Base-by-base conservation (phyloP, 2,329 filamentous ascomycete genomes). In the Bipolaris sorokiniana region DNA sequence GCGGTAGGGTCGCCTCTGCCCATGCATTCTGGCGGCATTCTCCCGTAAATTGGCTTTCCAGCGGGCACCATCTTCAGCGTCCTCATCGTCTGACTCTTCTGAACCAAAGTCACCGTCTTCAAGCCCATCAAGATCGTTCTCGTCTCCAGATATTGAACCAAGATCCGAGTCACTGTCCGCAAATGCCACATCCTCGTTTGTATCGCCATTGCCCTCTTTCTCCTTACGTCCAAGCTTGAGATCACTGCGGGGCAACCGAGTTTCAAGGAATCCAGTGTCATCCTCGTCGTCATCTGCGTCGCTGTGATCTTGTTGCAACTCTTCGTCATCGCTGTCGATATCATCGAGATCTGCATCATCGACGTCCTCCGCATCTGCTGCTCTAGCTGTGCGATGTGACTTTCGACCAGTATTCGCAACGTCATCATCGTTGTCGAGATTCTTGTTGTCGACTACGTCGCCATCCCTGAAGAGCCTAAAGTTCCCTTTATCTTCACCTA, bases 101-200 rank as follows among this genome's bases (percentile, higher is more conserved):
- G 81, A 82, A 45, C 84, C 83, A 2, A 83, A 63, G 28, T 84
- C 81, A 56, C 83, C 82, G 18, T 85, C 59, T 46, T 70, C 70
- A 10, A 67, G 56, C 3, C 70, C 70, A 10, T 72, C 68, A 9
- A 67, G 46, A 38, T 74, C 70, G 2, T 51, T 63, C 28, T 74
- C 84, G 7, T 86, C 84, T 7, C 79, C 83, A 7, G 91, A 96
- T 62, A 97, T 78, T 3, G 94, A 97, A 6, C 95, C 95, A 4
- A 99, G 83, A 73, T 99, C 96, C 0, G 95, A 99, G 76, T 99
- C 96, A 70, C 92, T 97, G 71, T 99, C 95, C 13, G 95, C 95
- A 79, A 97, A 99, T 1, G 88, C 91, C 55, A 98, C 69, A 52
- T 97, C 91, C 28, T 87, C 90, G 22, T 87, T 60, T 7, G 59